Percentiles rank a stretch among this genome's conserved stretches.
These are phyloP conservation scores for thale cress (Arabidopsis thaliana) DNA, from an alignment of 345 rosid species.

Conservation along the genomic window TAIR10.1 NC_003074.8:1338501-1339000, in stretches of 20 bases:
- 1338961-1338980: background rate
- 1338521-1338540: slow-evolving; percentile 5
- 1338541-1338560: background rate
- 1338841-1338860: slow-evolving; percentile 3
- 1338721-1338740: slow-evolving; percentile 14
- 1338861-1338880: slow-evolving; percentile 2
- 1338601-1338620: slow-evolving; percentile 15
- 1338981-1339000: background rate
- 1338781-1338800: background rate
- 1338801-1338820: background rate
- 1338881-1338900: background rate
- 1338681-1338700: slow-evolving; percentile 34
- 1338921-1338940: slow-evolving; percentile 10
- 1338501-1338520: background rate
- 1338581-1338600: background rate
- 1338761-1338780: slow-evolving; percentile 25
- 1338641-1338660: slow-evolving; percentile 28
- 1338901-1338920: slow-evolving; percentile 7
- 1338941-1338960: slow-evolving; percentile 13
- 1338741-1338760: background rate
- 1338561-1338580: too few relatives aligned
- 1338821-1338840: slow-evolving; percentile 10
- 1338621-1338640: slow-evolving; percentile 23
- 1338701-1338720: slow-evolving; percentile 33
- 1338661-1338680: slow-evolving; percentile 11